Evolutionary conservation across 768 basidiomycete genomes (phyloP).

Genomic region (Cubamyces sp.): DNA sequence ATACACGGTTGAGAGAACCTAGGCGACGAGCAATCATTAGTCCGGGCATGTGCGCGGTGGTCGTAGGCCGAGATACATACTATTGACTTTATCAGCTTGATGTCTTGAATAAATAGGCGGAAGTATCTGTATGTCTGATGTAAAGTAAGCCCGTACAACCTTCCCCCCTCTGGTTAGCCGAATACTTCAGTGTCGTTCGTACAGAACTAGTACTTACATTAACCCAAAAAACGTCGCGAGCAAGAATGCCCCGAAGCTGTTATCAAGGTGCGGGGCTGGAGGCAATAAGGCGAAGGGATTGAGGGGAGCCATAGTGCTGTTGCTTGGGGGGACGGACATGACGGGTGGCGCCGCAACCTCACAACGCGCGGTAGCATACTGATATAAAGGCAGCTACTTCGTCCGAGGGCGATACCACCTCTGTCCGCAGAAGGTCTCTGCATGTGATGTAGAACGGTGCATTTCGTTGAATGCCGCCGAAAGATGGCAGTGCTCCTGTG

Average conservation of each 20-base stretch:
- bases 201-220: not conserved
- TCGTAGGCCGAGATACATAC: not conserved
- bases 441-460: no score
- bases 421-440: no score
- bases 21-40: no score
- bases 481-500: no score
- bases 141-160: slow-evolving; percentile 9
- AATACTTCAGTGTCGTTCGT: no score
- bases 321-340: not conserved
- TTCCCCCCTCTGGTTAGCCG: no score
- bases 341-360: not conserved
- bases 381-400: no score
- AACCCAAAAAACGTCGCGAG: slow-evolving; percentile 5
- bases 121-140: slow-evolving; percentile 7
- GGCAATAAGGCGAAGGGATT: not conserved
- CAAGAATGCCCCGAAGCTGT: slow-evolving; percentile 12
- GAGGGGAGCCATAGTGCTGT: not conserved
- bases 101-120: not conserved
- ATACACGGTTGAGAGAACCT: slow-evolving; percentile 1
- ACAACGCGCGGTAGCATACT: no score
- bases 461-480: no score
- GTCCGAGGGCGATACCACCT: no score
- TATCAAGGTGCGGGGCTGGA: not conserved
- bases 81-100: not conserved
- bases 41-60: not conserved